Evolutionary conservation across 805 yeast species (phyloP).

Genomic region (Metschnikowia cerradonensis): DNA sequence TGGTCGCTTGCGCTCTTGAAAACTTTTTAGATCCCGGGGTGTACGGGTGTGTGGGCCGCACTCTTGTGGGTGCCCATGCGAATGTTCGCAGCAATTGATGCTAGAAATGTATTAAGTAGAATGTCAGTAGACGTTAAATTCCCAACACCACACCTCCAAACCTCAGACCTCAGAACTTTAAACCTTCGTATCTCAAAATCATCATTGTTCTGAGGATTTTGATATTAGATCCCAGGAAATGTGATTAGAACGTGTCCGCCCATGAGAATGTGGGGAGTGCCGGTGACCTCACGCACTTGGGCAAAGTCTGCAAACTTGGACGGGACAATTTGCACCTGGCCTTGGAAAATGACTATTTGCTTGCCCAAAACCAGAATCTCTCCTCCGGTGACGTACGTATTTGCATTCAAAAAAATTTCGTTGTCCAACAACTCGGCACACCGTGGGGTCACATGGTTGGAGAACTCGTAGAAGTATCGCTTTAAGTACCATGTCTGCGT

Average conservation of each 20-base stretch:
- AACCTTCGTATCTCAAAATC: too few relatives aligned
- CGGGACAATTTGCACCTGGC: constrained; percentile 30
- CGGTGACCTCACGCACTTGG: constrained; percentile 16
- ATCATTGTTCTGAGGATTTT: too few relatives aligned
- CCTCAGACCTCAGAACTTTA: too few relatives aligned
- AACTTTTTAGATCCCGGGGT: constrained; percentile 10
- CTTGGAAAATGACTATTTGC: constrained; percentile 36
- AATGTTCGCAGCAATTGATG: constrained; percentile 1
- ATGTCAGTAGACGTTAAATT: neutral
- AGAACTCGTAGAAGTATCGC: constrained; percentile 29
- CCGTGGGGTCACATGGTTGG: constrained; percentile 19
- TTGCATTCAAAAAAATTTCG: constrained; percentile 24
- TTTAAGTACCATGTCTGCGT: constrained; percentile 41
- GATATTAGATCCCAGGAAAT: constrained; percentile 30
- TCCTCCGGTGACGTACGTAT: constrained; percentile 30
- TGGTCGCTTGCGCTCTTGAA: constrained; percentile 7
- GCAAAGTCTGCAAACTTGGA: constrained; percentile 27
- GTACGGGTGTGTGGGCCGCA: constrained; percentile 10
- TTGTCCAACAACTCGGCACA: constrained; percentile 21
- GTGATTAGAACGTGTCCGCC: constrained; percentile 36
- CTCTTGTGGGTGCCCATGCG: neutral
- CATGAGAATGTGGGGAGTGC: constrained; percentile 23
- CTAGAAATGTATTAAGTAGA: neutral
- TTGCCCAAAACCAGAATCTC: constrained; percentile 31
- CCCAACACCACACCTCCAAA: too few relatives aligned